Conservation (phyloP, 306 rosid genomes). For the Vigna mungo region DNA sequence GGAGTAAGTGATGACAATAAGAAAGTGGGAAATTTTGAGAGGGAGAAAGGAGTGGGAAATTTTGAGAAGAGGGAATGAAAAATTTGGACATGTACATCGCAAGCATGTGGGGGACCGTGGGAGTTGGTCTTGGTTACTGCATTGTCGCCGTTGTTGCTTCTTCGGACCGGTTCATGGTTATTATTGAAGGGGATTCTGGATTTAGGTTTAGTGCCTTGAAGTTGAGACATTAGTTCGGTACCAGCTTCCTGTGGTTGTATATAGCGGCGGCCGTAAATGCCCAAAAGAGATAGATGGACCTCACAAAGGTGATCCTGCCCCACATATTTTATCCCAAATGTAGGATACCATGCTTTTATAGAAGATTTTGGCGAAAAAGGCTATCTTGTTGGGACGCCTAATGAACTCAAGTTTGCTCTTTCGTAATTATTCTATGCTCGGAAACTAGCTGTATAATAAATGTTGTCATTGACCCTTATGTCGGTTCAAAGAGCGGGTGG, state of each 20-base stretch:
- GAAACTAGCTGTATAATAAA: conserved; percentile 82
- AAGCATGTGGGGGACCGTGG: conserved; percentile 71
- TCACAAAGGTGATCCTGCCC: conserved; percentile 89
- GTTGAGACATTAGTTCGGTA: conserved; percentile 99
- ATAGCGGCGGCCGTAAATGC: conserved; percentile 49
- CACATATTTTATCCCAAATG: conserved; percentile 77
- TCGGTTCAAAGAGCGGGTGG: conserved; percentile 95
- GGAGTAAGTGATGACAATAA: too few relatives aligned
- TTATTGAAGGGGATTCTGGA: conserved; percentile 95
- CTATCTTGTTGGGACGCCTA: conserved; percentile 72
- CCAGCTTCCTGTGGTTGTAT: conserved; percentile 82
- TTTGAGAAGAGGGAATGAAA: too few relatives aligned
- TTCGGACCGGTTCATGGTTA: conserved; percentile 83
- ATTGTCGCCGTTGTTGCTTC: conserved; percentile 93
- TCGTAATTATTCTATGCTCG: conserved; percentile 74
- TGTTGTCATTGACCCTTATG: conserved; percentile 81
- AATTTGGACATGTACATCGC: conserved; percentile 10
- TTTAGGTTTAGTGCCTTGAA: conserved; percentile 96
- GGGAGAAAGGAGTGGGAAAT: too few relatives aligned
- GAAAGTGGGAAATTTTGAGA: too few relatives aligned
- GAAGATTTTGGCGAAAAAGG: conserved; percentile 99
- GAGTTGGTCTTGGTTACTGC: conserved; percentile 96
- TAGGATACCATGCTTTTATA: conserved; percentile 80
- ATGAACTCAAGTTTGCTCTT: conserved; percentile 79
- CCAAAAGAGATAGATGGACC: conserved; percentile 85